Base-by-base conservation (phyloP, 192 early-diverging fungal genomes). In the Rhizoclosmatium sp. region DNA sequence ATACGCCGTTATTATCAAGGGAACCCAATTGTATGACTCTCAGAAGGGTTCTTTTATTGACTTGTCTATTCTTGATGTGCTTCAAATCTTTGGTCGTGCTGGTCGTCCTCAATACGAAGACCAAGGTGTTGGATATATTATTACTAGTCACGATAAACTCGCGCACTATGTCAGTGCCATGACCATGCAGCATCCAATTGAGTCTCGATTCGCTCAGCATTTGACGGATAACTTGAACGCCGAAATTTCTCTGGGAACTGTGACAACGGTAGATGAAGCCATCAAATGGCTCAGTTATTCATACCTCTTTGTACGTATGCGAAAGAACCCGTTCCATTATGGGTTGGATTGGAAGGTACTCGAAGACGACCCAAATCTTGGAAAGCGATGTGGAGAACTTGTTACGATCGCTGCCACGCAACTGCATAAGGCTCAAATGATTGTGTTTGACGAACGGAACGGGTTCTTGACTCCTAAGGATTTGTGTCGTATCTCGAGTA, bases 61-160 rank as follows among this genome's bases (percentile, higher is more conserved):
- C 77, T 86, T 99, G 41, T 97, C 97, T 0, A 95, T 98, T 79
- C 84, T 99, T 64, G 98, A 99, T 83, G 98, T 99, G n/a, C 86
- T 99, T 76, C 98, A 99, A 86, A 99, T 99, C 72, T 99, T 99
- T 82, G 98, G 97, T 76, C 93, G 98, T 82, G 98, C 98, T 46
- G 98, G 98, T 78, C 92, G 88, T 48, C 88, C 88, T 40, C 87
- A 93, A 83, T 97, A 95, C 81, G 98, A 99, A 83, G 88, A 91
- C 16, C 90, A 93, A 60, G 96, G 98, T 77, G 93, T 95, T 19
- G 97, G 95, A n/a, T 96, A 92, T 76, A 98, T 99, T 75, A 69
- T 98, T 58, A 99, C 98, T 2, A 92, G 94, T 1, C 95, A 96
- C 70, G 98, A 99, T 83, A 95, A 95, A 72, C 87, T 99, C 21